These are phyloP conservation scores for Trichoderma brevicompactum DNA, from an alignment of 2,329 filamentous ascomycete species.

Conservation along the genomic window DNA sequence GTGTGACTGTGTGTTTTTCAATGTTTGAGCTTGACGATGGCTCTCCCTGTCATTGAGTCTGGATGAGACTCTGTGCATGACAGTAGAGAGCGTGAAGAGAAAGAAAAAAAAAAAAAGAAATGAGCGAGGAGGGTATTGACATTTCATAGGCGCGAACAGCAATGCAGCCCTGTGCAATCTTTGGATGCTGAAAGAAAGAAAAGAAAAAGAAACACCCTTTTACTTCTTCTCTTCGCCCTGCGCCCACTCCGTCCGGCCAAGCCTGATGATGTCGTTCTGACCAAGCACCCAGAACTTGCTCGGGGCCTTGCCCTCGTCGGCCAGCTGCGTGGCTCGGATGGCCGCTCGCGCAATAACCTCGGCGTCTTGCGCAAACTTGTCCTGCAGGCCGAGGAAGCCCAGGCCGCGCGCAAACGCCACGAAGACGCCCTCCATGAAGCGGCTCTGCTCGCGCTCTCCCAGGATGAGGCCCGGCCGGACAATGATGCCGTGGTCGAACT, in stretches of 20 bases:
- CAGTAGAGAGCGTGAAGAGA: not conserved
- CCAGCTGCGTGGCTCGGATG: slow-evolving; percentile 62
- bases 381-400: slow-evolving; percentile 62
- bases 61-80: not conserved
- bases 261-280: slow-evolving; percentile 64
- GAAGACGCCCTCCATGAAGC: slow-evolving; percentile 61
- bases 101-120: not conserved
- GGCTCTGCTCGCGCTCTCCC: slow-evolving; percentile 67
- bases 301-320: slow-evolving; percentile 62
- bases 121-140: not conserved
- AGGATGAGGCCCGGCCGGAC: slow-evolving; percentile 75
- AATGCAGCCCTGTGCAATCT: not conserved
- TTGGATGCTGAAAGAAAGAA: not conserved
- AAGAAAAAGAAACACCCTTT: not conserved
- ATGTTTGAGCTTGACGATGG: not conserved
- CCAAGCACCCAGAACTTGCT: slow-evolving; percentile 65
- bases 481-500: slow-evolving; percentile 79
- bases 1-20: not conserved
- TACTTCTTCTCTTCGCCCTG: slow-evolving; percentile 1
- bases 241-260: slow-evolving; percentile 66
- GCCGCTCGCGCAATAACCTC: slow-evolving; percentile 72
- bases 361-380: slow-evolving; percentile 74
- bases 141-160: not conserved
- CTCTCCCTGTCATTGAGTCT: not conserved
- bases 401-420: slow-evolving; percentile 60